Percentiles rank a stretch among this genome's conserved stretches.
Evolutionary conservation across 2,329 filamentous ascomycete genomes (phyloP).

Genomic region (Amphichorda felina): DNA sequence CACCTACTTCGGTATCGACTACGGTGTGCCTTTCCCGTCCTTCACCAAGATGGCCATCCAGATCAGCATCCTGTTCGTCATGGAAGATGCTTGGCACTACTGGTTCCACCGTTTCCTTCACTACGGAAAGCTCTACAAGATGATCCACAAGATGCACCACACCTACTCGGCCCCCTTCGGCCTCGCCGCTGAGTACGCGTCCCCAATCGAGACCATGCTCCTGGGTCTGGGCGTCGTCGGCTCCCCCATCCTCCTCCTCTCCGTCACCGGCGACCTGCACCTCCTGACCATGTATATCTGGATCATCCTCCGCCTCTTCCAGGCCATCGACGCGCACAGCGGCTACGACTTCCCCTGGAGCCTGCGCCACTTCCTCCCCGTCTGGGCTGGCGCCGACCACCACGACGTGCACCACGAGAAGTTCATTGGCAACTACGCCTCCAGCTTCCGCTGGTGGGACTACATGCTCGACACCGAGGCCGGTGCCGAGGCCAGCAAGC

Average conservation of each 20-base stretch:
- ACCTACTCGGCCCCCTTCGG: constrained; percentile 97
- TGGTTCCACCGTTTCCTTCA: constrained; percentile 90
- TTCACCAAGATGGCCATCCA: constrained; percentile 81
- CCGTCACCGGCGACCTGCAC: constrained; percentile 76
- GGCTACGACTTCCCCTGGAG: constrained; percentile 99
- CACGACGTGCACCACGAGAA: constrained; percentile 97
- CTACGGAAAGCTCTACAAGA: constrained; percentile 90
- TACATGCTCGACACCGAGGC: constrained; percentile 88
- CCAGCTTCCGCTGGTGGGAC: constrained; percentile 99
- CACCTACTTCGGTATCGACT: constrained; percentile 81
- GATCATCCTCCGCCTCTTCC: constrained; percentile 88
- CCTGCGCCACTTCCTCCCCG: constrained; percentile 85
- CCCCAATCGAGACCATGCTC: constrained; percentile 92
- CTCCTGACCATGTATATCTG: constrained; percentile 96
- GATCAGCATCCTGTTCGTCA: constrained; percentile 84
- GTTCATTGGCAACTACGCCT: constrained; percentile 96
- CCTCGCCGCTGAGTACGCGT: constrained; percentile 92
- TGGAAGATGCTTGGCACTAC: constrained; percentile 98
- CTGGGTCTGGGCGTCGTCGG: constrained; percentile 81
- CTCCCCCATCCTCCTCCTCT: constrained; percentile 72
- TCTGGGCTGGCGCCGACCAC: constrained; percentile 96
- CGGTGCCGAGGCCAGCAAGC: constrained; percentile 75
- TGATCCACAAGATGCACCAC: constrained; percentile 98
- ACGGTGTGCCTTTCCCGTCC: constrained; percentile 79
- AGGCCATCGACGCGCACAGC: constrained; percentile 94